Conservation (phyloP, 805 yeast genomes). For the Candida montana region DNA sequence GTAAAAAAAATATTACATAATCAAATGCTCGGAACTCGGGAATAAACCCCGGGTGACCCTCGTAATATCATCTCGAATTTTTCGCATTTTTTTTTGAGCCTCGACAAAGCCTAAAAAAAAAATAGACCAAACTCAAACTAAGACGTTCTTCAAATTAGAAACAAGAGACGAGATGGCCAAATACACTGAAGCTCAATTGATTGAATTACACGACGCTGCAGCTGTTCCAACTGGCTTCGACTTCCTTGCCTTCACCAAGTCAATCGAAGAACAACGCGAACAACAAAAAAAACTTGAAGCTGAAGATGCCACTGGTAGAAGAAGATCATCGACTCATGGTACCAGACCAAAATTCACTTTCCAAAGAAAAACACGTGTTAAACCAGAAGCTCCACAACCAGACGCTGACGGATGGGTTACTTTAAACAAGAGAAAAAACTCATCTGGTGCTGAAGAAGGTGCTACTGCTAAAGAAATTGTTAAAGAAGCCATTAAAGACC, state of each 20-base stretch:
- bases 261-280: slow-evolving; percentile 63
- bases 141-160: neutral
- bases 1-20: slow-evolving; percentile 1
- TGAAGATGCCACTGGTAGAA: slow-evolving; percentile 30
- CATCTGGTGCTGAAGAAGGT: slow-evolving; percentile 45
- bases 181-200: slow-evolving; percentile 69
- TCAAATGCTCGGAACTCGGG: neutral
- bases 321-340: slow-evolving; percentile 48
- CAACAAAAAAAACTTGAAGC: slow-evolving; percentile 27
- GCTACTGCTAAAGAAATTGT: slow-evolving; percentile 42
- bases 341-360: slow-evolving; percentile 53
- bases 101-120: no score
- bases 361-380: slow-evolving; percentile 32
- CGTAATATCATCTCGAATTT: neutral
- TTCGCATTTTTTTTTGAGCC: neutral
- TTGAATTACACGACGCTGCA: slow-evolving; percentile 51
- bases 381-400: slow-evolving; percentile 36
- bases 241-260: slow-evolving; percentile 55
- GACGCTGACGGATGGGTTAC: slow-evolving; percentile 88
- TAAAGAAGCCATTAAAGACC: slow-evolving; percentile 36
- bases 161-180: slow-evolving; percentile 35
- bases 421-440: slow-evolving; percentile 35
- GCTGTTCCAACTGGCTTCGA: slow-evolving; percentile 58
- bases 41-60: neutral
- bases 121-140: no score